Base-by-base conservation (phyloP, 805 yeast genomes). In the Zygoascus ofunaensis region DNA sequence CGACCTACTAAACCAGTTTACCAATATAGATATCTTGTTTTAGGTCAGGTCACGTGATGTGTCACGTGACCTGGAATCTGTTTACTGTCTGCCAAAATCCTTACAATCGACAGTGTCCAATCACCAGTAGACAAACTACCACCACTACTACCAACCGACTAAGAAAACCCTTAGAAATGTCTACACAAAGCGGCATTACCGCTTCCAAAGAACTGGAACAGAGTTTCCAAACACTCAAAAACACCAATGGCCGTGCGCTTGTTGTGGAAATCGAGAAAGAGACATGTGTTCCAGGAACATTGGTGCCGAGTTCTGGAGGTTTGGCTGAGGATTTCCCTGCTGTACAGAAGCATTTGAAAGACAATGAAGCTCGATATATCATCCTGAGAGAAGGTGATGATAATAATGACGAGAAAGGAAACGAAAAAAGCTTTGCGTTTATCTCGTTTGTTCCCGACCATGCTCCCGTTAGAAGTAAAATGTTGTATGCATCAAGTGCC, bases 401-500 rank as follows among this genome's bases (percentile, higher is more conserved):
- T n/a, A n/a, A n/a, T n/a, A n/a, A n/a, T n/a, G 49, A 48, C 20
- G 55, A 49, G 17, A 48, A 39, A 33, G 37, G 37, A 7, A 51
- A 48, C 5, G 55, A 52, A 1, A 57, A 56, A n/a, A 26, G 10
- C 7, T 69, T 66, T 48, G 71, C 76, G 2, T 87, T 90, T 55
- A 73, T 87, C 38, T 78, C 92, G 18, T 89, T 73, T 64, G 89
- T 90, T 43, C 97, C 98, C 0, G 97, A 90, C 60, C 62, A 63
- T 41, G 84, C 96, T 5, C 78, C 80, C 2, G 89, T 90, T 33
- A 74, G 87, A 46, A 72, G 74, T 45, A 92, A 90, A 61, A 92
- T 92, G 97, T 70, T 92, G 40, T 92, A 89, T 61, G 97, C 97
- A 3, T 85, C 96, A 2, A 80, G 94, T 8, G 86, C 86, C 49